Conservation (phyloP, 495 filamentous ascomycete species). For the Xylaria acuta region DNA sequence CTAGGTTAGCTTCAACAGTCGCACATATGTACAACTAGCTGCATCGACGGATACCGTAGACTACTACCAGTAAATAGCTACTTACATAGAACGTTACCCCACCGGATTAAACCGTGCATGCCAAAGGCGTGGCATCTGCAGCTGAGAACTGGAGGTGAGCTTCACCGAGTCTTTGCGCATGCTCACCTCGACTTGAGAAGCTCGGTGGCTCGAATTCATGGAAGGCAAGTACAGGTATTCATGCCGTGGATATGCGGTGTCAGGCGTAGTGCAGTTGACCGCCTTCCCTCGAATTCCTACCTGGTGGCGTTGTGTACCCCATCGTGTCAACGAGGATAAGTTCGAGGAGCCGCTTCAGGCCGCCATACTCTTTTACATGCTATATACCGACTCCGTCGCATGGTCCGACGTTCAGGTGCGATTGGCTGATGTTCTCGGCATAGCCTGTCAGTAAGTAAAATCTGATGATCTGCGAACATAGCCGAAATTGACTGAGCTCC, state of each 20-base stretch:
- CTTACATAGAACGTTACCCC: neutral
- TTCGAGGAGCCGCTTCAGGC: slow-evolving; percentile 9
- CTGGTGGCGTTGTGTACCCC: slow-evolving; percentile 3
- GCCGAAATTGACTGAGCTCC: slow-evolving; percentile 12
- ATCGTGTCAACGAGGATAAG: neutral
- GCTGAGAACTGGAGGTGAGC: slow-evolving; percentile 25
- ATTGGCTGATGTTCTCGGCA: slow-evolving; percentile 16
- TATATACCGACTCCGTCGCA: slow-evolving; percentile 1
- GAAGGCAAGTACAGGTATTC: neutral
- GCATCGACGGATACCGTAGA: neutral
- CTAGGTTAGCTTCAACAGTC: slow-evolving; percentile 14
- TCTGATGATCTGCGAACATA: slow-evolving; percentile 5
- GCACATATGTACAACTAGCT: neutral
- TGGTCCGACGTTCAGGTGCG: slow-evolving; percentile 2
- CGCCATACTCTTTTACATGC: neutral
- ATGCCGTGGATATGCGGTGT: slow-evolving; percentile 22
- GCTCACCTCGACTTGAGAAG: slow-evolving; percentile 3
- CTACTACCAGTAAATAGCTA: neutral
- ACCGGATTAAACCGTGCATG: slow-evolving; percentile 10
- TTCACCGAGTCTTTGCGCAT: slow-evolving; percentile 28
- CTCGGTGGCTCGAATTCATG: neutral
- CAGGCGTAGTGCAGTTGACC: slow-evolving; percentile 17
- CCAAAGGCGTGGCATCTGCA: slow-evolving; percentile 21
- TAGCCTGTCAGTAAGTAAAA: neutral
- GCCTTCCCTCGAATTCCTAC: slow-evolving; percentile 12